Conservation (phyloP, 495 filamentous ascomycete species). For the Platismatia glauca region DNA sequence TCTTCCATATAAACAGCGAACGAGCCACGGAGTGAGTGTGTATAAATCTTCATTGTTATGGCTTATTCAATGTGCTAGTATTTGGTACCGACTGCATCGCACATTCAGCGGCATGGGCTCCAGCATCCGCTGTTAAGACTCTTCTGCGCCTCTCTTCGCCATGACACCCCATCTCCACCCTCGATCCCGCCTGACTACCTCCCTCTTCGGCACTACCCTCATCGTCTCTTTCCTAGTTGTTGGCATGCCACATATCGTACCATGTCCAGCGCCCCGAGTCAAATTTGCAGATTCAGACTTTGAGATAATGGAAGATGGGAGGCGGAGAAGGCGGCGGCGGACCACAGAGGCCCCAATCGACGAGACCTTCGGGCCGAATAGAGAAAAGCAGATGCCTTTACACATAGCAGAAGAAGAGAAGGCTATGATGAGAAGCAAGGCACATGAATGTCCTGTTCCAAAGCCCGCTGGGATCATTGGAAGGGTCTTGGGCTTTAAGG, state of each 20-base stretch:
- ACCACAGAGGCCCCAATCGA: slow-evolving; percentile 19
- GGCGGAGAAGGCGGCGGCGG: slow-evolving; percentile 23
- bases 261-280: slow-evolving; percentile 76
- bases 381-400: slow-evolving; percentile 22
- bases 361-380: slow-evolving; percentile 35
- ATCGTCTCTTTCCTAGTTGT: slow-evolving; percentile 87
- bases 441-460: slow-evolving; percentile 66
- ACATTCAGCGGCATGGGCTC: neutral
- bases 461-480: slow-evolving; percentile 71
- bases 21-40: neutral
- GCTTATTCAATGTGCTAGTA: too few relatives aligned
- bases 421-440: slow-evolving; percentile 23
- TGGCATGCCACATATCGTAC: slow-evolving; percentile 80
- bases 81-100: neutral
- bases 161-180: slow-evolving; percentile 94
- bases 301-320: slow-evolving; percentile 40
- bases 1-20: too few relatives aligned
- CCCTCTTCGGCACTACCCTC: slow-evolving; percentile 91
- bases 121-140: neutral
- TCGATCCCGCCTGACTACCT: slow-evolving; percentile 78
- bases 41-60: neutral
- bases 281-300: slow-evolving; percentile 63
- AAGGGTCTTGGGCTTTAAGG: slow-evolving; percentile 60
- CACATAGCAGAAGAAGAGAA: slow-evolving; percentile 26
- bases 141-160: neutral